phyloP scores from a whole-genome alignment of 768 basidiomycete species.

The Fomitopsis serialis region DNA sequence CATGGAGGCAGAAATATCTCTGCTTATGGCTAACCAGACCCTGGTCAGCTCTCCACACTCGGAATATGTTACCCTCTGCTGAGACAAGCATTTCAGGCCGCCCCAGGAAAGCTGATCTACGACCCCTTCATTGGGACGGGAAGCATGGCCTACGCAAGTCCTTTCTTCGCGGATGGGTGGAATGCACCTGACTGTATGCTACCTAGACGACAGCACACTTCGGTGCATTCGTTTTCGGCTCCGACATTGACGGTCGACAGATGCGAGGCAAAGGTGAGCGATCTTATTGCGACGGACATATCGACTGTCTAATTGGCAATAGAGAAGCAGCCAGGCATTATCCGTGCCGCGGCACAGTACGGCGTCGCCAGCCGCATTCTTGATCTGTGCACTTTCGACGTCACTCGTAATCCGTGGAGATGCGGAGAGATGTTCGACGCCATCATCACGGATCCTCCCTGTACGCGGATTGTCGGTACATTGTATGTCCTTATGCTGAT shows the following conservation, averaged over 20 bases:
- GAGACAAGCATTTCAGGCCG: no score
- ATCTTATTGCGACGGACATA: background rate
- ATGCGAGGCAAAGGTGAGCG: constrained; percentile 85
- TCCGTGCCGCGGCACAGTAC: constrained; percentile 81
- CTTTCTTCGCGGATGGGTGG: no score
- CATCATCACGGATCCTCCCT: constrained; percentile 92
- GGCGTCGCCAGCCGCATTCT: constrained; percentile 67
- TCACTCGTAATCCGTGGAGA: constrained; percentile 88
- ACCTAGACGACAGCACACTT: constrained; percentile 79
- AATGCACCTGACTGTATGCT: no score
- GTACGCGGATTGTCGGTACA: constrained; percentile 39
- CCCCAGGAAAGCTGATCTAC: constrained; percentile 86
- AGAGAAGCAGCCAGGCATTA: constrained; percentile 58
- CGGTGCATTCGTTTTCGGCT: constrained; percentile 82
- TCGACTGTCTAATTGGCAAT: background rate
- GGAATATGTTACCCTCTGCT: no score
- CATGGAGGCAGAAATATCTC: constrained; percentile 95
- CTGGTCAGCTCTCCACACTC: no score
- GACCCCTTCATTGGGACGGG: constrained; percentile 96
- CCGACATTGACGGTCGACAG: constrained; percentile 96
- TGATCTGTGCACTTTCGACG: constrained; percentile 87
- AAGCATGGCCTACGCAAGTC: constrained; percentile 78
- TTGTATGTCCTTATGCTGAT: background rate
- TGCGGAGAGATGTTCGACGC: constrained; percentile 90
- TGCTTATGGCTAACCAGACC: constrained; percentile 96